A percentile compares a stretch with the other conserved stretches of the same genome.
phyloP scores from a whole-genome alignment of 1,284 basidiomycete species.

The Fomitopsis betulina region DNA sequence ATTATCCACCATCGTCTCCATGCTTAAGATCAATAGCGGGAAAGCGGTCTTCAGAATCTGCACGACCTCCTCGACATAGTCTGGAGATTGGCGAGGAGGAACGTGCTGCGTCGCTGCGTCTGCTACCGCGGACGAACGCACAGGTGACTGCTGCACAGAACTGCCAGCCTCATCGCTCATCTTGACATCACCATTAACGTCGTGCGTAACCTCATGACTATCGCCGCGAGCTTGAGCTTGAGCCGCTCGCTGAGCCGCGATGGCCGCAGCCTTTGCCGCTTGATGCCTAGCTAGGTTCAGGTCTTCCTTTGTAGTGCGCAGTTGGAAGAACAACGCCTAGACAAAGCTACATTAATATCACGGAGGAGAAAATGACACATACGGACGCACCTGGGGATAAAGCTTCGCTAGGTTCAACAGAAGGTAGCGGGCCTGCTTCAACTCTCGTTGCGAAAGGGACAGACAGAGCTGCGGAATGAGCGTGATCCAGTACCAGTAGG shows the following conservation, averaged over 20 bases:
- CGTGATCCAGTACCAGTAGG: constrained; percentile 99
- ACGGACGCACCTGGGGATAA: constrained; percentile 79
- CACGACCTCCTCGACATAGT: constrained; percentile 92
- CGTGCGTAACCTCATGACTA: background rate
- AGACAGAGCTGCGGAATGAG: constrained; percentile 95
- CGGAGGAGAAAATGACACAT: constrained; percentile 1
- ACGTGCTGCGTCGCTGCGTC: constrained; percentile 25
- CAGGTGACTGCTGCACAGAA: background rate
- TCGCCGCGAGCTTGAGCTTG: background rate
- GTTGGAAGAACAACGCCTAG: constrained; percentile 92
- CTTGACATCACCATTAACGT: background rate
- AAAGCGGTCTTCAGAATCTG: constrained; percentile 96
- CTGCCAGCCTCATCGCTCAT: background rate
- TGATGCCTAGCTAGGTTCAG: constrained; percentile 54
- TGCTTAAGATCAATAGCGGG: constrained; percentile 89
- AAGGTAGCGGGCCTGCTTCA: constrained; percentile 88
- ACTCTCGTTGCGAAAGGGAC: constrained; percentile 88
- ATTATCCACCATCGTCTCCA: constrained; percentile 98
- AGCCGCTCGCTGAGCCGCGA: constrained; percentile 28
- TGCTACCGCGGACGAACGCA: constrained; percentile 2
- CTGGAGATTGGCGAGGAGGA: constrained; percentile 72
- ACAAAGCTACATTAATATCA: constrained; percentile 9
- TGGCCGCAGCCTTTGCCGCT: constrained; percentile 26
- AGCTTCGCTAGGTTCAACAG: constrained; percentile 89
- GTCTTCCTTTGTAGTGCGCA: constrained; percentile 92